Evolutionary conservation across 2,329 filamentous ascomycete species (phyloP).

Genomic region (Meredithiella fracta): DNA sequence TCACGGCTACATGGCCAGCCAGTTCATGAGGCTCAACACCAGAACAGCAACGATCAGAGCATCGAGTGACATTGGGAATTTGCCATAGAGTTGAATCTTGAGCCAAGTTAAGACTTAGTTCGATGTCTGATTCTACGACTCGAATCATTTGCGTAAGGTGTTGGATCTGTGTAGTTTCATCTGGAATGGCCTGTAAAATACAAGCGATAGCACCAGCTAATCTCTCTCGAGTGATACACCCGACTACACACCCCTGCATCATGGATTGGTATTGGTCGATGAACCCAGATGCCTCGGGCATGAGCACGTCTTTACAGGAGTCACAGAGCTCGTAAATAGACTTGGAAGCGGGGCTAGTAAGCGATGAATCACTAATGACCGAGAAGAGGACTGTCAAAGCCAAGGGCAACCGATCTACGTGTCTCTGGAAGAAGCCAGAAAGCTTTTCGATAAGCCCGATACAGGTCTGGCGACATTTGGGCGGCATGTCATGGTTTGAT

Average conservation of each 20-base stretch:
- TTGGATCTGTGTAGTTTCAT: slow-evolving; percentile 35
- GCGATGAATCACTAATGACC: slow-evolving; percentile 43
- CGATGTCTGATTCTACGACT: slow-evolving; percentile 17
- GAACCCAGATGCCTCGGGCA: slow-evolving; percentile 50
- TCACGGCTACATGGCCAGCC: slow-evolving; percentile 32
- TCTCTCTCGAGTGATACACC: slow-evolving; percentile 46
- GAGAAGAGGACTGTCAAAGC: slow-evolving; percentile 61
- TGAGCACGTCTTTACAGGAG: slow-evolving; percentile 54
- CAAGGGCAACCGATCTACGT: slow-evolving; percentile 48
- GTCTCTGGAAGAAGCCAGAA: slow-evolving; percentile 58
- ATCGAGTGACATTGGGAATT: slow-evolving; percentile 8
- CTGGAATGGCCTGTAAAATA: slow-evolving; percentile 51
- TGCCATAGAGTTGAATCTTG: slow-evolving; percentile 3
- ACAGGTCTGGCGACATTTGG: slow-evolving; percentile 49
- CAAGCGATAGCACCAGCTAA: slow-evolving; percentile 52
- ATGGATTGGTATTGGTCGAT: slow-evolving; percentile 55
- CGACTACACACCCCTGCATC: slow-evolving; percentile 25
- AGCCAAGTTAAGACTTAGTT: slow-evolving; percentile 7
- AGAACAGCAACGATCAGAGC: slow-evolving; percentile 10
- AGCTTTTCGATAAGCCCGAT: slow-evolving; percentile 56
- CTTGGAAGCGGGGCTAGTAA: slow-evolving; percentile 54
- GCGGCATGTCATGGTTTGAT: slow-evolving; percentile 34
- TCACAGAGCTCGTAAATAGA: slow-evolving; percentile 61
- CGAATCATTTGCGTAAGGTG: slow-evolving; percentile 20
- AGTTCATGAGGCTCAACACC: slow-evolving; percentile 24